phyloP scores from a whole-genome alignment of 2,329 filamentous ascomycete species.

The Colletotrichum sp. region DNA sequence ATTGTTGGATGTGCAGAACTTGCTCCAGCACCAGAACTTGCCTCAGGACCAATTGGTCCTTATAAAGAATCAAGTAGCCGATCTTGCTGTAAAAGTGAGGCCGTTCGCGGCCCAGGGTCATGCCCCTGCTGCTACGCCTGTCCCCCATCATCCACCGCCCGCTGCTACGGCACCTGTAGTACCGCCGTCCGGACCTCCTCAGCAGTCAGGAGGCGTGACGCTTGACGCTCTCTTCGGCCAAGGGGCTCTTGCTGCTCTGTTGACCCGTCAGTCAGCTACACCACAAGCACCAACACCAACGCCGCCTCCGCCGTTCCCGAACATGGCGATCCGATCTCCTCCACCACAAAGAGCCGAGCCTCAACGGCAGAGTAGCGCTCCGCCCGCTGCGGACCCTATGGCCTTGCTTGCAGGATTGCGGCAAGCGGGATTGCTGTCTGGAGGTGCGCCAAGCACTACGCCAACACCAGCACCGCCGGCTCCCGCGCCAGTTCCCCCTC shows the following conservation, averaged over 20 bases:
- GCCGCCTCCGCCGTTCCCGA: conserved; percentile 34
- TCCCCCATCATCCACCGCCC: conserved; percentile 37
- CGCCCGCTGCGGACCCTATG: conserved; percentile 52
- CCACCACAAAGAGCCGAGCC: conserved; percentile 47
- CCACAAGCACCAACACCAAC: conserved; percentile 53
- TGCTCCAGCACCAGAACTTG: conserved; percentile 79
- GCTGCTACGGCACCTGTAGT: conserved; percentile 37
- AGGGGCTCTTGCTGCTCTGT: conserved; percentile 63
- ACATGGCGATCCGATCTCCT: conserved; percentile 54
- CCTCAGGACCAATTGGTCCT: conserved; percentile 82
- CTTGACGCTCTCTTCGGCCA: conserved; percentile 65
- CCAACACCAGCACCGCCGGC: conserved; percentile 35
- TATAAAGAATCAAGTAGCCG: conserved; percentile 84
- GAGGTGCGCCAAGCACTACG: conserved; percentile 39
- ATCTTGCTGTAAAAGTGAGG: conserved; percentile 71
- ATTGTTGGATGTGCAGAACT: conserved; percentile 81
- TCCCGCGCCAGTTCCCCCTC: conserved; percentile 31
- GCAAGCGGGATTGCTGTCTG: conserved; percentile 68
- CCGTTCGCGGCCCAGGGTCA: conserved; percentile 47
- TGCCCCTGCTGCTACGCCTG: conserved; percentile 44
- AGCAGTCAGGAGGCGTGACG: conserved; percentile 40
- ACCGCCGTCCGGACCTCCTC: conserved; percentile 29
- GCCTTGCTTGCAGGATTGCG: conserved; percentile 72
- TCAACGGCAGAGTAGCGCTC: conserved; percentile 38
- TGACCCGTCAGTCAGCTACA: conserved; percentile 59